These are phyloP conservation scores for Dendrostoma leiphaemia DNA, from an alignment of 2,329 filamentous ascomycete genomes.

Conservation along the genomic window DNA sequence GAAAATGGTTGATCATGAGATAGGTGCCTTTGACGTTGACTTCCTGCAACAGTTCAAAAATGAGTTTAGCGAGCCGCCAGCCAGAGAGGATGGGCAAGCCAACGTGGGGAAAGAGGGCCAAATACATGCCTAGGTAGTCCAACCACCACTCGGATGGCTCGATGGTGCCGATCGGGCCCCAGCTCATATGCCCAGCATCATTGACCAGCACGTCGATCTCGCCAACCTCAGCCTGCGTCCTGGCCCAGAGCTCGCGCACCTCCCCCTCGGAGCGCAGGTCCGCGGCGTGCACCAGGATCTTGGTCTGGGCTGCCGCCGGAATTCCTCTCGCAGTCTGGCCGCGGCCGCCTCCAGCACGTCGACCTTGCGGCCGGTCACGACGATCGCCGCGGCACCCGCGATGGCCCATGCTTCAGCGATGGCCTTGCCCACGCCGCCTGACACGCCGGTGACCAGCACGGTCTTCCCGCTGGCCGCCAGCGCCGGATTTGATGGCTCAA, in stretches of 20 bases:
- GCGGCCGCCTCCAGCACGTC: conserved; percentile 21
- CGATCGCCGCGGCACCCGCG: conserved; percentile 21
- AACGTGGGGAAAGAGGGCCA: background rate
- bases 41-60: conserved; percentile 17
- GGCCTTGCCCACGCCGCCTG: conserved; percentile 22
- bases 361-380: conserved; percentile 23
- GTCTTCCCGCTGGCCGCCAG: conserved; percentile 23
- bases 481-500: conserved; percentile 21
- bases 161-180: conserved; percentile 12
- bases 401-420: conserved; percentile 23
- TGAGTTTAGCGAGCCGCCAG: background rate
- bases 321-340: conserved; percentile 14
- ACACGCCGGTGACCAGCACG: conserved; percentile 23
- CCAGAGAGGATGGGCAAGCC: background rate
- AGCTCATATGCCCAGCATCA: conserved; percentile 18
- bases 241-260: conserved; percentile 20
- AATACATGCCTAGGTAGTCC: no score
- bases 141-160: conserved; percentile 13
- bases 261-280: conserved; percentile 21
- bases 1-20: conserved; percentile 20
- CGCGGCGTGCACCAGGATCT: conserved; percentile 17
- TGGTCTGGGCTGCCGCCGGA: conserved; percentile 16
- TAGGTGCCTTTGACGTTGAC: conserved; percentile 22
- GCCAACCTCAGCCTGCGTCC: conserved; percentile 16
- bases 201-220: conserved; percentile 21